Evolutionary conservation across 1,284 basidiomycete species (phyloP).

Genomic region (Apiotrichum veenhuisii): DNA sequence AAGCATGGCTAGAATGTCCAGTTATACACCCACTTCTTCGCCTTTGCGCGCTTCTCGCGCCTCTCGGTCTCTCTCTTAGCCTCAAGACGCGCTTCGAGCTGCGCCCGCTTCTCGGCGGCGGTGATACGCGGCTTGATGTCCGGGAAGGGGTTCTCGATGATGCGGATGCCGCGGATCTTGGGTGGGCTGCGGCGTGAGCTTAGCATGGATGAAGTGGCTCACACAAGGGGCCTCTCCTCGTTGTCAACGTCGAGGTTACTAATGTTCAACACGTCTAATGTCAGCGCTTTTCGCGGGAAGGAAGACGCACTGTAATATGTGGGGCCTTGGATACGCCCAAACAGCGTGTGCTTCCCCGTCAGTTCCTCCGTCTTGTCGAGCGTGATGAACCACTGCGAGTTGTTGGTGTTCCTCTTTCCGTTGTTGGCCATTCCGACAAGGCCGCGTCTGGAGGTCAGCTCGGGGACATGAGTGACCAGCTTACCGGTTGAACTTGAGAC

Average conservation of each 20-base stretch:
- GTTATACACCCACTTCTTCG: constrained; percentile 65
- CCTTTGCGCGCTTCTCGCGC: constrained; percentile 62
- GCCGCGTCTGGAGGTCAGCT: constrained; percentile 70
- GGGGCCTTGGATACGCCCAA: constrained; percentile 61
- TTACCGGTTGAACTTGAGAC: constrained; percentile 57
- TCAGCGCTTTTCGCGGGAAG: background rate
- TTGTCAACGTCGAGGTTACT: constrained; percentile 80
- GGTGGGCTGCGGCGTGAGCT: constrained; percentile 61
- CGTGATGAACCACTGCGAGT: constrained; percentile 87
- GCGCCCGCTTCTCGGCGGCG: constrained; percentile 77
- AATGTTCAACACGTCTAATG: constrained; percentile 78
- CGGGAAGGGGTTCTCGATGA: constrained; percentile 87
- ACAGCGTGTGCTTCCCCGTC: constrained; percentile 82
- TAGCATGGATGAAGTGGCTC: constrained; percentile 33
- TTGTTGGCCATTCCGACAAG: constrained; percentile 92
- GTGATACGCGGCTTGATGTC: constrained; percentile 97
- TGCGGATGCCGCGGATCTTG: constrained; percentile 75
- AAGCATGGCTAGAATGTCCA: background rate
- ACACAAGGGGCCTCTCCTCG: constrained; percentile 82
- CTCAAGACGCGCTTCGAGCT: constrained; percentile 71
- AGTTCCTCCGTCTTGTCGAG: constrained; percentile 83
- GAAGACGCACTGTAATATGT: constrained; percentile 74
- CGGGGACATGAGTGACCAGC: background rate
- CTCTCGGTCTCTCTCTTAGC: constrained; percentile 73
- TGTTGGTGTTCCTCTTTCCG: constrained; percentile 75